Evolutionary conservation across 371 early-diverging fungal species (phyloP).

Genomic region (Cladochytrium tenue): DNA sequence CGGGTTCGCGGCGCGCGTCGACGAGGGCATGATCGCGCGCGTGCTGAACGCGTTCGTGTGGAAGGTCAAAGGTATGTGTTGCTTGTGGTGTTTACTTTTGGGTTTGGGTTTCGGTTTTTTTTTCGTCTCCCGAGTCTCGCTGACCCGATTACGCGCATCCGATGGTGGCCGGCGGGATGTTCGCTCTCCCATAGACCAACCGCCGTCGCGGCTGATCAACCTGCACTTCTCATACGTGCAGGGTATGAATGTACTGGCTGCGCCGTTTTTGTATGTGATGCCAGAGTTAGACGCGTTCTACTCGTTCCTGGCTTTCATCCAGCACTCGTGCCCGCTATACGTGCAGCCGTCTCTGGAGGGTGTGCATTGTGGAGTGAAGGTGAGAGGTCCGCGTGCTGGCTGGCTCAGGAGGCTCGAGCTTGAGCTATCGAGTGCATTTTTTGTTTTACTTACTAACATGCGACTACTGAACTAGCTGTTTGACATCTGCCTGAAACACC

Average conservation of each 20-base stretch:
- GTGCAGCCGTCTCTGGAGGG: slow-evolving; percentile 88
- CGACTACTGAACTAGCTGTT: no score
- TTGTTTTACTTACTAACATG: no score
- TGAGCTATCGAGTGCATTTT: no score
- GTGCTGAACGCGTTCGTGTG: slow-evolving; percentile 88
- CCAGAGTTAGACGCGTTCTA: slow-evolving; percentile 91
- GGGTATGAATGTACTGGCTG: slow-evolving; percentile 91
- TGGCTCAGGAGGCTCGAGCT: no score
- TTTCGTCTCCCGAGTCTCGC: not conserved
- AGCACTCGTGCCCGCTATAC: slow-evolving; percentile 85
- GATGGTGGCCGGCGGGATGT: not conserved
- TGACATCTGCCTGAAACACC: slow-evolving; percentile 71
- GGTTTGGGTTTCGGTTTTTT: not conserved
- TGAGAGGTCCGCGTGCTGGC: slow-evolving; percentile 33
- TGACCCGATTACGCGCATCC: no score
- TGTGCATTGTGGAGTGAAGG: slow-evolving; percentile 86
- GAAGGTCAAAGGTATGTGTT: slow-evolving; percentile 40
- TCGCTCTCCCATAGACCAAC: slow-evolving; percentile 30
- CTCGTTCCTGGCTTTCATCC: slow-evolving; percentile 80
- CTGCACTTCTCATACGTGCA: slow-evolving; percentile 83
- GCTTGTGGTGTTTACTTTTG: not conserved
- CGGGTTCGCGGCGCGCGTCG: slow-evolving; percentile 69
- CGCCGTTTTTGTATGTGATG: slow-evolving; percentile 90
- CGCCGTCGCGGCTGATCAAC: slow-evolving; percentile 43
- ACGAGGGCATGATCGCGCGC: slow-evolving; percentile 76